Conservation (phyloP, 805 yeast genomes). For the Myxozyma nipponensis region DNA sequence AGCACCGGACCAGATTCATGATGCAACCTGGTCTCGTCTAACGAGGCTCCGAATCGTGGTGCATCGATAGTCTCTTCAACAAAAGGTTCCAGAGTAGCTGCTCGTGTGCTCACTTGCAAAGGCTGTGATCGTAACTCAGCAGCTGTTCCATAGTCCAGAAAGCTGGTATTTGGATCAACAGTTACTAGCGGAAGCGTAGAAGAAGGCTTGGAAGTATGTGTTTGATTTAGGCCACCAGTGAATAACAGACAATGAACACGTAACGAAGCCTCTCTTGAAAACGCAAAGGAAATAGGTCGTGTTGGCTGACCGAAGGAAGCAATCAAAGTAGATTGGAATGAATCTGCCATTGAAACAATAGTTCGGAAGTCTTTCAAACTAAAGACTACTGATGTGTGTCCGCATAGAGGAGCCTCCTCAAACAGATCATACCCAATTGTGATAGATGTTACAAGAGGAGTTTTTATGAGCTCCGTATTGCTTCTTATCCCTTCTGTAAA, state of each 20-base stretch:
- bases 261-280: slow-evolving; percentile 3
- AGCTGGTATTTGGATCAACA: neutral
- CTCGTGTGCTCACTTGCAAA: no score
- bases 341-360: slow-evolving; percentile 15
- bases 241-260: slow-evolving; percentile 12
- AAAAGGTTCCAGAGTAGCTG: no score
- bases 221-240: slow-evolving; percentile 12
- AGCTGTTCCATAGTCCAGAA: neutral
- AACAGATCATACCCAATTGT: slow-evolving; percentile 9
- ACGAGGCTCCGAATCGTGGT: no score
- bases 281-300: slow-evolving; percentile 17
- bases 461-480: slow-evolving; percentile 17
- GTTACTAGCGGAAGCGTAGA: neutral
- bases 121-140: no score
- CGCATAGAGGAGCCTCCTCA: slow-evolving; percentile 6
- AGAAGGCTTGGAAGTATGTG: neutral
- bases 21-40: no score
- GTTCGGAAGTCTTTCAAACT: slow-evolving; percentile 19
- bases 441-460: slow-evolving; percentile 25
- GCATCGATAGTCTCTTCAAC: no score
- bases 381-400: slow-evolving; percentile 10
- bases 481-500: slow-evolving; percentile 15
- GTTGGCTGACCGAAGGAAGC: slow-evolving; percentile 20
- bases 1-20: no score
- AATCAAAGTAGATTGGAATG: slow-evolving; percentile 4